Conservation (phyloP, 1,284 basidiomycete genomes). For the Cutaneotrichosporon dermatis region DNA sequence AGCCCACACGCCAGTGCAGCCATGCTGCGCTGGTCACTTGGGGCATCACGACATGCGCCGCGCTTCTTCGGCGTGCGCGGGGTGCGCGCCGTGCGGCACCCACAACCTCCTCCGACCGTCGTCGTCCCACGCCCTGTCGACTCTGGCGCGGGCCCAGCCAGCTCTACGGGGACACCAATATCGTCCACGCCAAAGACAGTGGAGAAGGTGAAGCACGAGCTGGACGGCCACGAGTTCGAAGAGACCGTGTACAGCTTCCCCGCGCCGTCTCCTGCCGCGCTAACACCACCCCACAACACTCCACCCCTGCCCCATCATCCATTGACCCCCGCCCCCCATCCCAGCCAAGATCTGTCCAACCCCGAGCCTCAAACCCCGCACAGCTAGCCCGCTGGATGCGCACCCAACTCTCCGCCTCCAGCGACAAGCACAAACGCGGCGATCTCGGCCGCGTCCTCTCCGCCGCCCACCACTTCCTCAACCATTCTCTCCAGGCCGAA, state of each 20-base stretch:
- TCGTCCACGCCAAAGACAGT: neutral
- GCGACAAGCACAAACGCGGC: neutral
- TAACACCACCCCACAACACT: too few species aligned
- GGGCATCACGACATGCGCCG: neutral
- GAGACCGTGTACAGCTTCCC: neutral
- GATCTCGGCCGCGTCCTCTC: neutral
- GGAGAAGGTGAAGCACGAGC: neutral
- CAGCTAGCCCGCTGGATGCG: neutral
- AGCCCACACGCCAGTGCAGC: neutral
- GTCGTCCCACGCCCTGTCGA: too few species aligned
- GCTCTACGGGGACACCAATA: neutral
- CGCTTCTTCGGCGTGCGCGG: too few species aligned
- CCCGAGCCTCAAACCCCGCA: too few species aligned
- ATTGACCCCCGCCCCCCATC: too few species aligned
- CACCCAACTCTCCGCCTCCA: neutral
- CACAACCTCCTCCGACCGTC: neutral
- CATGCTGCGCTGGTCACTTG: constrained; percentile 4
- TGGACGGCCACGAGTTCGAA: neutral
- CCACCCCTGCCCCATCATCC: too few species aligned
- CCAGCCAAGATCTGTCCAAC: too few species aligned
- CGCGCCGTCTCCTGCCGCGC: neutral
- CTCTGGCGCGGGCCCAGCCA: neutral
- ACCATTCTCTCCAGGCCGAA: neutral
- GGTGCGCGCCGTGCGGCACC: neutral
- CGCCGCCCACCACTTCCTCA: neutral